These are phyloP conservation scores for Scedosporium boydii DNA, from an alignment of 2,329 filamentous ascomycete genomes.

Conservation along the genomic window DNA sequence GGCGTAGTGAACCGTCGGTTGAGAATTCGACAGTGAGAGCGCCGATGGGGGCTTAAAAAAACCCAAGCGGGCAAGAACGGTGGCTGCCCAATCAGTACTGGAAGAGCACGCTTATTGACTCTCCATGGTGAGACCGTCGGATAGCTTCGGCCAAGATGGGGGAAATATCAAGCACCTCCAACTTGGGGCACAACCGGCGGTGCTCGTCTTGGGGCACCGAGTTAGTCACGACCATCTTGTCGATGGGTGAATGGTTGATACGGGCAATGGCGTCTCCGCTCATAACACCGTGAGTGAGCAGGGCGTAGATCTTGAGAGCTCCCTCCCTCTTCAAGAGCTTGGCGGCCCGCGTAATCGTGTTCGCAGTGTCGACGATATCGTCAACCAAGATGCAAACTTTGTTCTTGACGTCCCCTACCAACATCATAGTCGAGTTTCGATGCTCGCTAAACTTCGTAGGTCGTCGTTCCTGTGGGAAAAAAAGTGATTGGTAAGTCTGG, in stretches of 20 bases:
- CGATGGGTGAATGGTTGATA: constrained; percentile 85
- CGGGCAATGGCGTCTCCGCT: constrained; percentile 91
- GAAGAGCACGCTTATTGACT: constrained; percentile 94
- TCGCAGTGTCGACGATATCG: constrained; percentile 89
- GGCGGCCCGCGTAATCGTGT: constrained; percentile 92
- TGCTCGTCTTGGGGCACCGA: constrained; percentile 86
- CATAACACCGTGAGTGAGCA: constrained; percentile 90
- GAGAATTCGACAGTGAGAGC: background rate
- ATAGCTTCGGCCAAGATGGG: constrained; percentile 93
- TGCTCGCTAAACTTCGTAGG: constrained; percentile 81
- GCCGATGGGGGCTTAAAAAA: background rate
- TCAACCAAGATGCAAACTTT: constrained; percentile 85
- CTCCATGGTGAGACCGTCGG: constrained; percentile 89
- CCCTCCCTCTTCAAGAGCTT: constrained; percentile 96
- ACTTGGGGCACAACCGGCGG: constrained; percentile 66
- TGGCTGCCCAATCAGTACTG: constrained; percentile 2
- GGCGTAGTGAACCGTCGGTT: background rate
- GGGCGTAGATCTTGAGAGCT: constrained; percentile 80
- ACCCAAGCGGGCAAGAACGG: background rate
- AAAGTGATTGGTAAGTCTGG: constrained; percentile 19
- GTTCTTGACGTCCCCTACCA: constrained; percentile 76
- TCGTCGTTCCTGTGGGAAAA: constrained; percentile 60
- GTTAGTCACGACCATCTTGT: constrained; percentile 93
- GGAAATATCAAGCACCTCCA: constrained; percentile 84
- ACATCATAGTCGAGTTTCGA: constrained; percentile 91